phyloP scores from a whole-genome alignment of 805 yeast genomes.

The Yamadazyma philogaea region DNA sequence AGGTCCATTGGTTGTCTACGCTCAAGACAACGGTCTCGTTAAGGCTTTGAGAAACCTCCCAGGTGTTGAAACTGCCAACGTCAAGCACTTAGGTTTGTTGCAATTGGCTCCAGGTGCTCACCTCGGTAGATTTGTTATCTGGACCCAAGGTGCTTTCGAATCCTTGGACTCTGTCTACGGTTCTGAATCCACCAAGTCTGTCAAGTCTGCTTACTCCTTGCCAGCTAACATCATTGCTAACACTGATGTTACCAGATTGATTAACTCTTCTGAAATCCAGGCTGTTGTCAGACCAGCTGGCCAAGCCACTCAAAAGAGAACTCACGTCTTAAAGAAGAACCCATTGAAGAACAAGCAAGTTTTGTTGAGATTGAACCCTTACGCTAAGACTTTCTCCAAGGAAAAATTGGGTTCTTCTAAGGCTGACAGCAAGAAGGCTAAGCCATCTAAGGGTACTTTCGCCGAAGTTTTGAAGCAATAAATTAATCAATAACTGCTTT shows the following conservation, averaged over 20 bases:
- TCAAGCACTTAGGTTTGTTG: slow-evolving; percentile 86
- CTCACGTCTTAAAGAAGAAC: slow-evolving; percentile 97
- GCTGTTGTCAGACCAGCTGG: slow-evolving; percentile 96
- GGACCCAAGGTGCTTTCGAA: slow-evolving; percentile 99
- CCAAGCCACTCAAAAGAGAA: slow-evolving; percentile 87
- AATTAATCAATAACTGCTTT: slow-evolving; percentile 11
- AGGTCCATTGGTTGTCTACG: slow-evolving; percentile 99
- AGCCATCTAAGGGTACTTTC: slow-evolving; percentile 73
- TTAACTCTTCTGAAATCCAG: slow-evolving; percentile 99
- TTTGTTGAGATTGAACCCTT: slow-evolving; percentile 97
- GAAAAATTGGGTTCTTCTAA: slow-evolving; percentile 85
- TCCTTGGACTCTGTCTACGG: slow-evolving; percentile 97
- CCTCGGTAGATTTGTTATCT: slow-evolving; percentile 98
- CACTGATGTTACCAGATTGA: slow-evolving; percentile 94
- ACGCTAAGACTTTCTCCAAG: slow-evolving; percentile 95
- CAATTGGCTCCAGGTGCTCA: slow-evolving; percentile 99
- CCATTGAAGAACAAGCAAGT: slow-evolving; percentile 96
- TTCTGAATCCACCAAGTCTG: slow-evolving; percentile 77
- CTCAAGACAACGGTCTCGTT: slow-evolving; percentile 94
- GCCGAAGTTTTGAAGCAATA: slow-evolving; percentile 58
- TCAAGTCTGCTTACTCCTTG: slow-evolving; percentile 86
- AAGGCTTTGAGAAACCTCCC: slow-evolving; percentile 99
- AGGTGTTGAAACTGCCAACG: slow-evolving; percentile 98
- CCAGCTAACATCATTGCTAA: slow-evolving; percentile 93
- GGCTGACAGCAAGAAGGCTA: slow-evolving; percentile 59